Percentiles rank a stretch among this genome's conserved stretches.
phyloP scores from a whole-genome alignment of 2,329 filamentous ascomycete genomes.

The Mycosphaerella sp. region DNA sequence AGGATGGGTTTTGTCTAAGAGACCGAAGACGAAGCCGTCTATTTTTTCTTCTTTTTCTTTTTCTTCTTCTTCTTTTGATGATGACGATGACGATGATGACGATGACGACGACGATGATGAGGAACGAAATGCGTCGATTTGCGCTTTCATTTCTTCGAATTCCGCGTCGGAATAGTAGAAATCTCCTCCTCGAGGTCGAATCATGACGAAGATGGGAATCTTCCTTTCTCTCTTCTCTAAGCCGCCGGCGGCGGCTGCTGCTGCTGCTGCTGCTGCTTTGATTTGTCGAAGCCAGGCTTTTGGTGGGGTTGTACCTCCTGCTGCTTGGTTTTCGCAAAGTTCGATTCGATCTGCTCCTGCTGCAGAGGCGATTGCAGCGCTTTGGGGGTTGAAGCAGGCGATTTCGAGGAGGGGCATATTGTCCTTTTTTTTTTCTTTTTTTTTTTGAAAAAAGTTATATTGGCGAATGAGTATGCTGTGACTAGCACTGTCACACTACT shows the following conservation, averaged over 20 bases:
- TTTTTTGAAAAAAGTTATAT: too few species aligned
- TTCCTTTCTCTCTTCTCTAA: background rate
- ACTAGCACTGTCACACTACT: background rate
- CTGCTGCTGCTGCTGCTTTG: slow-evolving; percentile 6
- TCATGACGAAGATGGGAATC: slow-evolving; percentile 49
- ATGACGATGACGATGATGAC: too few species aligned
- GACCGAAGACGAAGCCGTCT: slow-evolving; percentile 49
- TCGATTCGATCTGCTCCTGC: slow-evolving; percentile 48
- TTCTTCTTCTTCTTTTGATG: too few species aligned
- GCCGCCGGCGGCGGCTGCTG: too few species aligned
- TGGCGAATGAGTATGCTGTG: background rate
- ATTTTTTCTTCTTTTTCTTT: slow-evolving; percentile 18
- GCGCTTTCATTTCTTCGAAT: slow-evolving; percentile 40
- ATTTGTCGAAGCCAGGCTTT: slow-evolving; percentile 25
- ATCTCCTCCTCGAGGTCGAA: slow-evolving; percentile 44
- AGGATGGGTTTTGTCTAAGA: slow-evolving; percentile 31
- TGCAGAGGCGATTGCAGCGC: slow-evolving; percentile 39
- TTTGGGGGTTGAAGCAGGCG: slow-evolving; percentile 43
- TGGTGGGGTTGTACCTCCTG: slow-evolving; percentile 41
- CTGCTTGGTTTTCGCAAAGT: slow-evolving; percentile 39
- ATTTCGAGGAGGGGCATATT: slow-evolving; percentile 40
- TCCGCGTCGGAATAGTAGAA: slow-evolving; percentile 43
- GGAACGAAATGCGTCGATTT: slow-evolving; percentile 34
- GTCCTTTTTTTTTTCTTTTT: too few species aligned
- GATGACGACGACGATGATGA: too few species aligned